Conservation (phyloP, 2,329 filamentous ascomycete genomes). For the Diplodia seriata region DNA sequence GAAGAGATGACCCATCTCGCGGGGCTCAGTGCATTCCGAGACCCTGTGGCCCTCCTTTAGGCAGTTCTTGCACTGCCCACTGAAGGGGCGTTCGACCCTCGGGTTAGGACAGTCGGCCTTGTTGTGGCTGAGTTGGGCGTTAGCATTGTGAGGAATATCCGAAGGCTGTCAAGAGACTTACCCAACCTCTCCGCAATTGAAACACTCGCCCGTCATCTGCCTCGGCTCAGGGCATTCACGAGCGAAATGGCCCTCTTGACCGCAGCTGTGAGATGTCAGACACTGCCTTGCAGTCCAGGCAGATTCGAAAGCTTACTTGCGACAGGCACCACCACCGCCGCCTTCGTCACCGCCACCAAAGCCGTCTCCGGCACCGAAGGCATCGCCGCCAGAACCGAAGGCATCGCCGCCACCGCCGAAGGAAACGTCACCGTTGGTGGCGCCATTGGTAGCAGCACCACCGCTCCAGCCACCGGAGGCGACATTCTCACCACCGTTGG, state of each 20-base stretch:
- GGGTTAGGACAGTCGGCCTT: conserved; percentile 68
- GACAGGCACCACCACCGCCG: conserved; percentile 28
- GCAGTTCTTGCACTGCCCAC: conserved; percentile 66
- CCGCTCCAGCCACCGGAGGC: conserved; percentile 2
- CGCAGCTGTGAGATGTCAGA: conserved; percentile 51
- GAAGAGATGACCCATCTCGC: conserved; percentile 41
- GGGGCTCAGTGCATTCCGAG: conserved; percentile 55
- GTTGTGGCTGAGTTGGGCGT: conserved; percentile 58
- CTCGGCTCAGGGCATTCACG: conserved; percentile 55
- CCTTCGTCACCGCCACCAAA: neutral
- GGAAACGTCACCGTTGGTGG: conserved; percentile 11
- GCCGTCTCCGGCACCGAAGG: conserved; percentile 12
- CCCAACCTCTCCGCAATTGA: conserved; percentile 65
- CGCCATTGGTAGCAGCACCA: neutral
- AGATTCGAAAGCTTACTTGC: conserved; percentile 26
- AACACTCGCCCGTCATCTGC: conserved; percentile 60
- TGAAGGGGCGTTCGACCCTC: conserved; percentile 58
- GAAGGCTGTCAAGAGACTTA: conserved; percentile 38
- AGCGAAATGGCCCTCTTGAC: conserved; percentile 54
- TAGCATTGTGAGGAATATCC: conserved; percentile 33
- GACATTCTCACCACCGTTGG: neutral
- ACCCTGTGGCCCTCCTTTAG: conserved; percentile 55
- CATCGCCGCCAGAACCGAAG: conserved; percentile 20
- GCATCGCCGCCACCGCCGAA: conserved; percentile 9
- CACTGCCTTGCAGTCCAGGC: neutral